Percentiles rank a stretch among this genome's conserved stretches.
Conservation (phyloP, 306 rosid species). For the Elaeagnus macrophylla region DNA sequence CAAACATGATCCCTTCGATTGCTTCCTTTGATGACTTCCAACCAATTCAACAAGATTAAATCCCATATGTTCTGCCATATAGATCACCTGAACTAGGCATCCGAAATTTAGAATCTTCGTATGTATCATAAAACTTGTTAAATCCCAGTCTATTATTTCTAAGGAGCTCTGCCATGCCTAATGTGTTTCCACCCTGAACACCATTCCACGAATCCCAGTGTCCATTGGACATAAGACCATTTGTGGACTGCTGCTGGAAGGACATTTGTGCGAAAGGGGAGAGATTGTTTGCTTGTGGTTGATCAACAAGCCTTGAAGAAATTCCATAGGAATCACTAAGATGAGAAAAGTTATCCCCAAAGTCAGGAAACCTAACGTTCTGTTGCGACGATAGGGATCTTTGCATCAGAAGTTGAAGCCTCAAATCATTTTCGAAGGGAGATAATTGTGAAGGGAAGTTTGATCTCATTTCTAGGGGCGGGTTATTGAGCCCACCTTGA, state of each 20-base stretch:
- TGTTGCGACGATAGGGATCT: slow-evolving; percentile 68
- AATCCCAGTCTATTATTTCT: slow-evolving; percentile 73
- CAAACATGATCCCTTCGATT: slow-evolving; percentile 25
- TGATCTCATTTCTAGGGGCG: slow-evolving; percentile 52
- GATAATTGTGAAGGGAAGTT: slow-evolving; percentile 46
- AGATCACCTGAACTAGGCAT: slow-evolving; percentile 72
- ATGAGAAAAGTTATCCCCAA: slow-evolving; percentile 54
- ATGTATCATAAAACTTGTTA: slow-evolving; percentile 63
- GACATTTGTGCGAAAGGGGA: slow-evolving; percentile 67
- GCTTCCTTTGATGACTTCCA: slow-evolving; percentile 21
- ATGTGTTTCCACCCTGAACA: slow-evolving; percentile 43
- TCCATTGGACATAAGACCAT: slow-evolving; percentile 51
- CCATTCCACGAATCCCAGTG: slow-evolving; percentile 87
- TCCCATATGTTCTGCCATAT: slow-evolving; percentile 75
- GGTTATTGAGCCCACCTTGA: slow-evolving; percentile 54
- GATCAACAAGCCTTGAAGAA: slow-evolving; percentile 60
- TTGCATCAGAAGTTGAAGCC: slow-evolving; percentile 72
- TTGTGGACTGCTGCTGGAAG: slow-evolving; percentile 67
- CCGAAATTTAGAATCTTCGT: slow-evolving; percentile 71
- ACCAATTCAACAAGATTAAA: slow-evolving; percentile 31
- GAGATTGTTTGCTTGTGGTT: slow-evolving; percentile 52
- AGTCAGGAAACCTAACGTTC: slow-evolving; percentile 48
- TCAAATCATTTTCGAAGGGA: slow-evolving; percentile 61
- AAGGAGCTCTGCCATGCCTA: slow-evolving; percentile 59
- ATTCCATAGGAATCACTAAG: slow-evolving; percentile 62